A percentile compares a stretch with the other conserved stretches of the same genome.
These are phyloP conservation scores for Serendipita sp. DNA, from an alignment of 768 basidiomycete genomes.

Conservation along the genomic window DNA sequence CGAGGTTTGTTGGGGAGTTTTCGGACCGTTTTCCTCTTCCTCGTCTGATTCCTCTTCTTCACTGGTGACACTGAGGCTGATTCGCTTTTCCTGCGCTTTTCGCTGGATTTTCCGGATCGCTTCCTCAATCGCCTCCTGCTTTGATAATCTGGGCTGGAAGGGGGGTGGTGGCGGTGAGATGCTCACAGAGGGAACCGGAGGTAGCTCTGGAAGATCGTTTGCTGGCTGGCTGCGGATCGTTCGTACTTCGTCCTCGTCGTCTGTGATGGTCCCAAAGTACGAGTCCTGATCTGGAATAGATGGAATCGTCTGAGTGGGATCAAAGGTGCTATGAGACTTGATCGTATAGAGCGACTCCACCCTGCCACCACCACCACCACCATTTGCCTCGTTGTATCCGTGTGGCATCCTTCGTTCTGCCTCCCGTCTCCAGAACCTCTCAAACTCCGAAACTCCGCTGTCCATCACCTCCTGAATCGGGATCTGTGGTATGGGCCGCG, in stretches of 20 bases:
- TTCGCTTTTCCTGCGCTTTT: not conserved
- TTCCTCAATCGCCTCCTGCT: conserved; percentile 1
- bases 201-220: not conserved
- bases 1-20: not conserved
- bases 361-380: not conserved
- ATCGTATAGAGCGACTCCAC: conserved; percentile 3
- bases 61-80: not conserved
- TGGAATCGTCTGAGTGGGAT: not conserved
- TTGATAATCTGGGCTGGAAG: not conserved
- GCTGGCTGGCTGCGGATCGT: not conserved
- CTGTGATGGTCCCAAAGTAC: not conserved
- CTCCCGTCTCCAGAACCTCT: not conserved
- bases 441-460: not conserved
- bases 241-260: not conserved
- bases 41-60: not conserved
- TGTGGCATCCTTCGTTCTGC: not conserved
- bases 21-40: not conserved
- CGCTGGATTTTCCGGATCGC: conserved; percentile 1
- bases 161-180: not conserved
- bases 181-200: not conserved
- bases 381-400: not conserved
- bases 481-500: not conserved
- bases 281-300: conserved; percentile 4
- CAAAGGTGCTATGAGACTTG: not conserved
- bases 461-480: not conserved